Conservation (phyloP, 345 rosid species). For the Bruguiera gymnorhiza region DNA sequence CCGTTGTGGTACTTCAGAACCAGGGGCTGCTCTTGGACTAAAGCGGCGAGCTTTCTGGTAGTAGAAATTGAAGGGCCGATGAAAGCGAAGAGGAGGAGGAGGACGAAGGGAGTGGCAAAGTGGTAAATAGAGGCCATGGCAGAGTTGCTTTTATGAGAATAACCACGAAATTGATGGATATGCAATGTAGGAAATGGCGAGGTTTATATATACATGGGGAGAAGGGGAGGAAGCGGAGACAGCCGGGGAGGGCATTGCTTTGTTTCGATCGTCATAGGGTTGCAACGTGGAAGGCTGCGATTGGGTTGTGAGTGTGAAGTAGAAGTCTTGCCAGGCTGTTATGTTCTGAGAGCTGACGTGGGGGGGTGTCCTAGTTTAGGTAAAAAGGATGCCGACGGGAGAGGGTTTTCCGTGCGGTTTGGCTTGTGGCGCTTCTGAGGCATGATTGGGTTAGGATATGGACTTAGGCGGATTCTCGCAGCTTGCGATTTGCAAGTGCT, state of each 20-base stretch:
- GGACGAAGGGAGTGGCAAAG: slow-evolving; percentile 25
- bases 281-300: slow-evolving; percentile 15
- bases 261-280: slow-evolving; percentile 15
- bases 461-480: too few relatives aligned
- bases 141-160: too few relatives aligned
- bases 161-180: neutral
- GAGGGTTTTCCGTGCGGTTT: too few relatives aligned
- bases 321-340: slow-evolving; percentile 12
- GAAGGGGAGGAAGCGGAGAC: slow-evolving; percentile 5
- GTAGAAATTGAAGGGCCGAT: slow-evolving; percentile 22
- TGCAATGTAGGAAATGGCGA: neutral
- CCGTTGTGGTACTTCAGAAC: slow-evolving; percentile 70
- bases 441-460: too few relatives aligned
- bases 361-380: neutral
- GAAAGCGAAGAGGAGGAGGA: slow-evolving; percentile 9
- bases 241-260: slow-evolving; percentile 18
- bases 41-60: slow-evolving; percentile 17
- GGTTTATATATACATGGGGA: slow-evolving; percentile 10
- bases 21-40: slow-evolving; percentile 77
- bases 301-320: neutral
- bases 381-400: too few relatives aligned
- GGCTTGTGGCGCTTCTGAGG: too few relatives aligned
- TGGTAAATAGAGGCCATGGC: slow-evolving; percentile 41
- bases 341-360: slow-evolving; percentile 14
- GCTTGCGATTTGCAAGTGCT: neutral